A percentile compares a stretch with the other conserved stretches of the same genome.
Conservation (phyloP, 805 yeast genomes). For the Yamadazyma takamatsuzukensis region DNA sequence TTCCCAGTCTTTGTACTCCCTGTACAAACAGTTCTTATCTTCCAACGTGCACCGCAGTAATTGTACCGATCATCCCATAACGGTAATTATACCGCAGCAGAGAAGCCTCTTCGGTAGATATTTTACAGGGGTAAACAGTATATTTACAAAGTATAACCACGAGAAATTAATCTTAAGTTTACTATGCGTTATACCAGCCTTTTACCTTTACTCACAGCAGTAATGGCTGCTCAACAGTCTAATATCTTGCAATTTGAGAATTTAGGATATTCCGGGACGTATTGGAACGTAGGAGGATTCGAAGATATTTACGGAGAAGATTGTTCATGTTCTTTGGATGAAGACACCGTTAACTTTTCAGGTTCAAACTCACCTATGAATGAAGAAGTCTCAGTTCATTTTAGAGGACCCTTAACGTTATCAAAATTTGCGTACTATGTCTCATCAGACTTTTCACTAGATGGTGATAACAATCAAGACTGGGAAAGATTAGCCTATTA, state of each 20-base stretch:
- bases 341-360: constrained; percentile 37
- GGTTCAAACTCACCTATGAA: constrained; percentile 67
- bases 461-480: constrained; percentile 33
- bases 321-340: constrained; percentile 46
- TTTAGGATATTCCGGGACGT: constrained; percentile 54
- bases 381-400: constrained; percentile 70
- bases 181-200: background rate
- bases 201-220: too few relatives aligned
- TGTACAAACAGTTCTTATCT: too few relatives aligned
- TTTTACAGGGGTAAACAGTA: too few relatives aligned
- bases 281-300: constrained; percentile 43
- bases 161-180: too few relatives aligned
- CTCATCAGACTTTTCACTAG: constrained; percentile 35
- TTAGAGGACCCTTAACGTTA: constrained; percentile 70
- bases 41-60: too few relatives aligned
- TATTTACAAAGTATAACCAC: too few relatives aligned
- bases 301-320: constrained; percentile 37
- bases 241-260: constrained; percentile 44
- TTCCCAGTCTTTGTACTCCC: too few relatives aligned
- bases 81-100: too few relatives aligned
- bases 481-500: constrained; percentile 65
- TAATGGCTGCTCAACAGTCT: constrained; percentile 4
- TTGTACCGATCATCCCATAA: too few relatives aligned
- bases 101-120: too few relatives aligned
- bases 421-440: constrained; percentile 59